phyloP scores from a whole-genome alignment of 2,329 filamentous ascomycete species.

The Chrysoporthe austroafricana region DNA sequence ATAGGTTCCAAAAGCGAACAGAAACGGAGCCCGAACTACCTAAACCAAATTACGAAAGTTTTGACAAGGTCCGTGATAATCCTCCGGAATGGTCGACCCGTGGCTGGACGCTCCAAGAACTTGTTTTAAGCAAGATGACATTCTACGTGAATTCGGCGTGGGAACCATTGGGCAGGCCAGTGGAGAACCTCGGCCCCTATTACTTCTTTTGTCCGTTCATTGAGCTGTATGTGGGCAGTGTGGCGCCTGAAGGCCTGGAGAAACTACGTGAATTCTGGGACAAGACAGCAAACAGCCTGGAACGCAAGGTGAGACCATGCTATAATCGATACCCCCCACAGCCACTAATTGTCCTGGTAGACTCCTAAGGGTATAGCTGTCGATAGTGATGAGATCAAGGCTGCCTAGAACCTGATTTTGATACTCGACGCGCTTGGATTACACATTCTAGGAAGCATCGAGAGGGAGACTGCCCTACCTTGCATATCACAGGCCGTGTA shows the following conservation, averaged over 20 bases:
- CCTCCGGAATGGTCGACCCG: not conserved
- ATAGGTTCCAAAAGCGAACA: not conserved
- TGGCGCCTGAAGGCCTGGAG: not conserved
- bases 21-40: not conserved
- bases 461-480: not conserved
- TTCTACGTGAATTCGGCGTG: not conserved
- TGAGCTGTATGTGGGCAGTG: conserved; percentile 1
- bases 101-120: not conserved
- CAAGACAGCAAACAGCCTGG: not conserved
- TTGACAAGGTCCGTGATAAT: not conserved
- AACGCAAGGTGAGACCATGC: not conserved
- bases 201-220: conserved; percentile 5
- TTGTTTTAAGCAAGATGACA: conserved; percentile 1
- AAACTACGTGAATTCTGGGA: not conserved
- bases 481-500: conserved; percentile 5
- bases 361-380: not conserved
- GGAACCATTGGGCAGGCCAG: not conserved
- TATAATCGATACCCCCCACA: not conserved
- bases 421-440: not conserved
- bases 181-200: not conserved
- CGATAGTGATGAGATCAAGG: not conserved
- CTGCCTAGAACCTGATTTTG: not conserved
- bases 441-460: not conserved
- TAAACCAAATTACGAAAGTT: not conserved
- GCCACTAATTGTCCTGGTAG: not conserved